Conservation (phyloP, 768 basidiomycete species). For the Lyophyllum semitale region DNA sequence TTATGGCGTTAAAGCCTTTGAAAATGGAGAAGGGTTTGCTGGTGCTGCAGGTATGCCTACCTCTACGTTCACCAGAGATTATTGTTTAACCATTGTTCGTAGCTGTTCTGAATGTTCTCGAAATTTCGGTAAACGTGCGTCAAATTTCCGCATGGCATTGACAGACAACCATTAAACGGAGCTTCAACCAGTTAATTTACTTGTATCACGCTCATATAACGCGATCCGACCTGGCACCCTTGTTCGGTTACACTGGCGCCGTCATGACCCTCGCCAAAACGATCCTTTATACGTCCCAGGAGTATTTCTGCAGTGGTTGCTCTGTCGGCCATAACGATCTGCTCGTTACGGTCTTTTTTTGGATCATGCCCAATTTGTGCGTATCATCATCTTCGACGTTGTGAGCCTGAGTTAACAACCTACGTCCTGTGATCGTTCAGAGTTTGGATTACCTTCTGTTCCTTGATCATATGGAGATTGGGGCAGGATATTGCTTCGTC, state of each 20-base stretch:
- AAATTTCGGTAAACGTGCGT: slow-evolving; percentile 63
- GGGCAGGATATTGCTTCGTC: slow-evolving; percentile 33
- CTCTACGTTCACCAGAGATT: background rate
- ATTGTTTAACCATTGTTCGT: slow-evolving; percentile 7
- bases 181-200: slow-evolving; percentile 44
- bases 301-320: slow-evolving; percentile 72
- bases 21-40: slow-evolving; percentile 70
- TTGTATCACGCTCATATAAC: slow-evolving; percentile 62
- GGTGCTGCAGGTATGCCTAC: slow-evolving; percentile 64
- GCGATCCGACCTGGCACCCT: slow-evolving; percentile 52
- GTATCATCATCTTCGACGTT: slow-evolving; percentile 19
- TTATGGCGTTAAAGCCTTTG: slow-evolving; percentile 68
- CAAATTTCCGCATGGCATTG: background rate
- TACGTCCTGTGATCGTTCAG: slow-evolving; percentile 17
- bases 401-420: slow-evolving; percentile 1
- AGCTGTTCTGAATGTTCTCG: slow-evolving; percentile 77
- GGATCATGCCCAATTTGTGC: slow-evolving; percentile 73
- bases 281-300: slow-evolving; percentile 68
- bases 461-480: slow-evolving; percentile 35
- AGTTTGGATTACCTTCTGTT: slow-evolving; percentile 32
- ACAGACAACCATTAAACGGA: slow-evolving; percentile 9
- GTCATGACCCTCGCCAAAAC: slow-evolving; percentile 81
- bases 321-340: slow-evolving; percentile 61
- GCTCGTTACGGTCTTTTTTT: slow-evolving; percentile 52
- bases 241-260: slow-evolving; percentile 72